phyloP scores from a whole-genome alignment of 495 filamentous ascomycete genomes.

The Viridothelium virens region DNA sequence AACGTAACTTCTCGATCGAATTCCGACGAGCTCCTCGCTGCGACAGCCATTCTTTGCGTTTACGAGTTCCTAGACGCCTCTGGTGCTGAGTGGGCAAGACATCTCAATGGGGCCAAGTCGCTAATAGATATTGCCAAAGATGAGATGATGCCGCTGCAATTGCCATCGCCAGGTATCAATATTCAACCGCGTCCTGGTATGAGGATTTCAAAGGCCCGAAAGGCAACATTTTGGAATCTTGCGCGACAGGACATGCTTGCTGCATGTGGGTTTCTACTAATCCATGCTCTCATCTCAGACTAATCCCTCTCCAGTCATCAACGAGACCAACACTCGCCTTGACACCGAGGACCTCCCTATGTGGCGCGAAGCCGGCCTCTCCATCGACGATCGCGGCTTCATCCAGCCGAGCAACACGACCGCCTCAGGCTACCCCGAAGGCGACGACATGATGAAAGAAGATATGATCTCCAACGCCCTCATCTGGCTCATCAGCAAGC shows the following conservation, averaged over 20 bases:
- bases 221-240: conserved; percentile 59
- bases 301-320: conserved; percentile 43
- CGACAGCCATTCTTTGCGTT: conserved; percentile 55
- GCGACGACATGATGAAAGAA: conserved; percentile 48
- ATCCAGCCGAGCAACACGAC: conserved; percentile 46
- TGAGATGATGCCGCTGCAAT: conserved; percentile 52
- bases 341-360: conserved; percentile 53
- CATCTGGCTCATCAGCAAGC: conserved; percentile 56
- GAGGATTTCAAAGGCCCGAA: conserved; percentile 47
- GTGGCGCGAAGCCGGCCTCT: conserved; percentile 55
- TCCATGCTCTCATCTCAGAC: not conserved
- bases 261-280: conserved; percentile 44
- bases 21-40: conserved; percentile 55
- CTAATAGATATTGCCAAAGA: conserved; percentile 56
- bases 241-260: conserved; percentile 58
- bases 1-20: conserved; percentile 40
- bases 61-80: conserved; percentile 58
- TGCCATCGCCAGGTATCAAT: conserved; percentile 33
- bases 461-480: conserved; percentile 56
- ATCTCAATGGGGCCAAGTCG: conserved; percentile 56
- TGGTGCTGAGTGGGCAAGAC: conserved; percentile 54
- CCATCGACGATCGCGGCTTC: conserved; percentile 49
- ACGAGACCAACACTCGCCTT: conserved; percentile 51
- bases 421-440: conserved; percentile 39
- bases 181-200: conserved; percentile 23